Evolutionary conservation across 371 early-diverging fungal species (phyloP), one percentile per base, ranked within the genome.

Genomic region (Funneliformis caledonium): DNA sequence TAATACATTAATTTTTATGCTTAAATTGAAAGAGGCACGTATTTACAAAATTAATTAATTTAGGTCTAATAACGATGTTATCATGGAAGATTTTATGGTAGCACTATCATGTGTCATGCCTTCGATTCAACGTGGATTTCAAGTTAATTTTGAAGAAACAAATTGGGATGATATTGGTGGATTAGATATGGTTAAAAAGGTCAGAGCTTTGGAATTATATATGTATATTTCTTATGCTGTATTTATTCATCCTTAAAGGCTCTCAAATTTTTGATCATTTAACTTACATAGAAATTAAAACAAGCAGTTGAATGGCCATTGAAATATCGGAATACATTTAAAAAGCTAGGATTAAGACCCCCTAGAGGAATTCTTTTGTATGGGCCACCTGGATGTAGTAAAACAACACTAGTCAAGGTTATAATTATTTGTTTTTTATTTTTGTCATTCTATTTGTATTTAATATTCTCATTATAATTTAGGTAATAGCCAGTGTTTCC

Each of bases 341-440:
- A 80, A 12, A 88, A 94, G 50, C 86, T 98, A n/a, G 97, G 98
- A 0, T 82, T 98, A 31, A 88, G 88, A 61, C 93, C 95, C 0
- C 94, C 97, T 0, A 84, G 95, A 62, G 99, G 99, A 2, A 92
- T 99, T 4, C 85, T 99, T 26, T 85, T 99, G 12, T 98, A 97
- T 84, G 99, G 99, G 1, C 99, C 99, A 19, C 98, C 99, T 1
- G 99, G 99, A 4, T 98, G 99, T 87, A 95, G 96, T 85, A 99
- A 99, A 85, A 99, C 99, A 0, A 96, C 97, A 0, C 84, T 99
- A 22, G 98, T 96, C 42, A 96, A 94, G 86, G 91, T 92, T 59
- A 74, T 80, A 61, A 72, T n/a, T 69, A 45, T 16, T 31, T 47
- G 52, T n/a, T 50, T 61, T 48, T 50, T 22, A 50, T 72, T 22